Percentiles rank a stretch among this genome's conserved stretches.
These are phyloP conservation scores for Eucommia ulmoides DNA, from an alignment of 257 asterid genomes.

Conservation along the genomic window DNA sequence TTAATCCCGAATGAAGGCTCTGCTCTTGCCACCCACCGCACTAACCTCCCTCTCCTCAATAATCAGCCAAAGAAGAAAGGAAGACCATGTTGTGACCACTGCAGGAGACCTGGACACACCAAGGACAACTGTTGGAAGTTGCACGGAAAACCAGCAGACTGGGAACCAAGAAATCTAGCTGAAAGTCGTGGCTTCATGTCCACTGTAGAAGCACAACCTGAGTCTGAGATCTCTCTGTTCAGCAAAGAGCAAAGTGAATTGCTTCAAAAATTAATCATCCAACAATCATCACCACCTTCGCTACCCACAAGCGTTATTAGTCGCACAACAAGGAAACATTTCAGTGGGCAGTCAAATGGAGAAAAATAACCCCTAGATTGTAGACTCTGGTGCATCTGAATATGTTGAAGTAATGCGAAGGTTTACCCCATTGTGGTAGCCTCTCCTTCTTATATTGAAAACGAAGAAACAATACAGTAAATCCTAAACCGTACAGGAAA, in stretches of 20 bases:
- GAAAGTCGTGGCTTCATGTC: not conserved
- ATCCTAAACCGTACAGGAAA: no score
- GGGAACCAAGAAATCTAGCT: not conserved
- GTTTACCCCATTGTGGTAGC: no score
- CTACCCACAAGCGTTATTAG: no score
- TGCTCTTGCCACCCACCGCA: not conserved
- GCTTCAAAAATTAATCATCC: not conserved
- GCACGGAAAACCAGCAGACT: not conserved
- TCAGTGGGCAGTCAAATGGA: no score
- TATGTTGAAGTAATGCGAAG: no score
- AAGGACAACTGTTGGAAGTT: not conserved
- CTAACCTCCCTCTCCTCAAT: not conserved
- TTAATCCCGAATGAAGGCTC: not conserved
- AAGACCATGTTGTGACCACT: not conserved
- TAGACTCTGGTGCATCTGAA: no score
- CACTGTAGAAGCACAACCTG: not conserved
- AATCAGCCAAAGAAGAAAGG: not conserved
- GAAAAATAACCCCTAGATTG: no score
- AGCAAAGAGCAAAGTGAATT: not conserved
- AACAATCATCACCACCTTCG: not conserved
- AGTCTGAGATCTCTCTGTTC: not conserved
- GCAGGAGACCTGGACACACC: not conserved
- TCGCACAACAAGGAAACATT: no score
- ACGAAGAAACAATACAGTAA: no score
- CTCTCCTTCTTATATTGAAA: no score